Evolutionary conservation across 352 stramenopile species (phyloP), one percentile per base, ranked within the genome.

Genomic region (Pythium oligandrum): DNA sequence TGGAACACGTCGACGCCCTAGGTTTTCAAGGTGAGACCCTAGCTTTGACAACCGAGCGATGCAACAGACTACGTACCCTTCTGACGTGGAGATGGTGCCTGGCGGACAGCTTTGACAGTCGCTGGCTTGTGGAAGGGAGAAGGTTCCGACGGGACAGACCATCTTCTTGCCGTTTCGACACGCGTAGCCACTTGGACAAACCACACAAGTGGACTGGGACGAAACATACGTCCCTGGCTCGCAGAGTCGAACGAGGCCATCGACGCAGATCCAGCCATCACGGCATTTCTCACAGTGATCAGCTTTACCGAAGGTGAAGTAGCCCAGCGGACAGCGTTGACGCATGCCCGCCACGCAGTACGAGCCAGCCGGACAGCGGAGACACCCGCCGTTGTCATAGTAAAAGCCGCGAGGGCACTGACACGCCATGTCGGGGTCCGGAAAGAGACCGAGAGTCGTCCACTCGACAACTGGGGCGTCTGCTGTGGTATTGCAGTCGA

Each of bases 261-360:
- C 63, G 7, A 83, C 53, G 53, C 77, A 88, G 52, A 88, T 83
- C 75, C 75, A 86, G 3, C 75, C 77, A 12, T 83, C 66, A 3
- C 77, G 77, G 53, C 77, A 88, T 0, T 42, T 43, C 34, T 88
- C 75, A 39, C 77, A 88, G 26, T 57, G 61, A 9, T 69, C 55
- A 32, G 73, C 57, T 54, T 83, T 76, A 7, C 77, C 77, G 35
- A 88, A 88, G 2, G 77, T 86, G 53, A 86, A 88, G 1, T 56
- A 73, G 0, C 73, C 75, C 17, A 65, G 52, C 0, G 71, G 65
- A 43, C 75, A 88, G 37, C 54, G 49, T 3, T 64, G 67, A 47
- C 76, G 82, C 46, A 86, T 83, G 8, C 77, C 77, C 10, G 68
- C 74, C 0, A 64, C 63, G 44, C 77, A 88, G 46, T 75, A 88